These are phyloP conservation scores for Rubroboletus satanas DNA, from an alignment of 768 basidiomycete genomes.

Conservation along the genomic window DNA sequence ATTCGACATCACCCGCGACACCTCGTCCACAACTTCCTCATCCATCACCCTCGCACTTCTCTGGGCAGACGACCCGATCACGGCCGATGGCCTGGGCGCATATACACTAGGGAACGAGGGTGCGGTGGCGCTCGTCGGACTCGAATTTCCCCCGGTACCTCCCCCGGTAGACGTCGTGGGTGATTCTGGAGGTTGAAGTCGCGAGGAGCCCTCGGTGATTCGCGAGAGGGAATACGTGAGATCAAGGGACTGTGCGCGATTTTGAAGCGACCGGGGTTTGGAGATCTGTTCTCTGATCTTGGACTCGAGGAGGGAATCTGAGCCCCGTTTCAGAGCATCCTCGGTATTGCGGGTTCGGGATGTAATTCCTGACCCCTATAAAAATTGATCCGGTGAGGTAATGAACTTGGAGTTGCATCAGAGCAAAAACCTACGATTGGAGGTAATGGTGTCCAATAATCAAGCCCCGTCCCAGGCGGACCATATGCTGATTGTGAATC, in stretches of 20 bases:
- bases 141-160: conserved; percentile 72
- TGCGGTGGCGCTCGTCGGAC: conserved; percentile 72
- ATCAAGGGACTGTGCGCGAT: conserved; percentile 88
- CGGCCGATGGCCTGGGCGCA: conserved; percentile 53
- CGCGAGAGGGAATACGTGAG: conserved; percentile 80
- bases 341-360: conserved; percentile 66
- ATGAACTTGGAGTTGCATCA: conserved; percentile 8
- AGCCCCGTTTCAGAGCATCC: conserved; percentile 76
- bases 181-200: conserved; percentile 68
- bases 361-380: conserved; percentile 65
- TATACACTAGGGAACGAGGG: conserved; percentile 87
- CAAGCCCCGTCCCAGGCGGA: conserved; percentile 46
- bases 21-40: conserved; percentile 62
- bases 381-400: conserved; percentile 16
- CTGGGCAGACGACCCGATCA: conserved; percentile 44
- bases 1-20: conserved; percentile 75
- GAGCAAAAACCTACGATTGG: conserved; percentile 57
- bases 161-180: conserved; percentile 72
- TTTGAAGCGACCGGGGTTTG: conserved; percentile 78
- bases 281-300: conserved; percentile 73
- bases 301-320: conserved; percentile 78
- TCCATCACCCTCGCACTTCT: conserved; percentile 41
- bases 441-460: conserved; percentile 75
- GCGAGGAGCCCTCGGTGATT: conserved; percentile 64
- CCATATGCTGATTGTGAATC: conserved; percentile 60